Evolutionary conservation across 2,329 filamentous ascomycete genomes (phyloP), one percentile per base, ranked within the genome.

Genomic region (Sclerotinia minor): DNA sequence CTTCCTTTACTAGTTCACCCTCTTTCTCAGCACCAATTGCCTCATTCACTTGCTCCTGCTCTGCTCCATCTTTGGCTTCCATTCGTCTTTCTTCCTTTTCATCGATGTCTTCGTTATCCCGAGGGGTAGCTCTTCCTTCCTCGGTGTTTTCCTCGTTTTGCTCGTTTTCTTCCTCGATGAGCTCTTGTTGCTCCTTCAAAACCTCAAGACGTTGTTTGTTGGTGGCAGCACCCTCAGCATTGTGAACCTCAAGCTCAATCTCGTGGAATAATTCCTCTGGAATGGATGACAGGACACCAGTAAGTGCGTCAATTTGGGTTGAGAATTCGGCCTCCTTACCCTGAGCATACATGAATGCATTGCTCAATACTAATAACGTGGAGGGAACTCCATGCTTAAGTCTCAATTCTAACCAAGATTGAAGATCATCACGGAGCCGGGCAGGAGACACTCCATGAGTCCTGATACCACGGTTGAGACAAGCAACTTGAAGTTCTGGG

Each of bases 201-300:
- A 99, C 95, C 83, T 99, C 95, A 53, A 99, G 90, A 78, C 95
- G 91, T 84, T 98, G 95, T 85, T 96, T 97, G 87, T 99, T 99
- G 72, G 95, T 99, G 32, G 95, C 95, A 15, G 94, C 94, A 70
- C 95, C 95, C 81, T 99, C 95, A 60, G 94, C 94, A 70, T 90
- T 96, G 84, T 97, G 92, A 13, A 99, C 93, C 82, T 99, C 95
- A 44, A 99, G 90, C 81, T 98, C 95, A 71, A 99, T 97, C 83
- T 99, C 95, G 84, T 99, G 95, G 91, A 96, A 99, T 52, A 99
- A 85, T 79, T 99, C 95, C 80, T 99, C 95, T 3, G 95, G 95
- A 71, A 99, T 98, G 69, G 91, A 94, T 52, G 92, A 96, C 52
- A 99, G 83, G 6, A 99, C 95, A 67, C 93, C 92, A 69, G 94